These are phyloP conservation scores for Claviceps sp. DNA, from an alignment of 2,329 filamentous ascomycete genomes.

Conservation along the genomic window DNA sequence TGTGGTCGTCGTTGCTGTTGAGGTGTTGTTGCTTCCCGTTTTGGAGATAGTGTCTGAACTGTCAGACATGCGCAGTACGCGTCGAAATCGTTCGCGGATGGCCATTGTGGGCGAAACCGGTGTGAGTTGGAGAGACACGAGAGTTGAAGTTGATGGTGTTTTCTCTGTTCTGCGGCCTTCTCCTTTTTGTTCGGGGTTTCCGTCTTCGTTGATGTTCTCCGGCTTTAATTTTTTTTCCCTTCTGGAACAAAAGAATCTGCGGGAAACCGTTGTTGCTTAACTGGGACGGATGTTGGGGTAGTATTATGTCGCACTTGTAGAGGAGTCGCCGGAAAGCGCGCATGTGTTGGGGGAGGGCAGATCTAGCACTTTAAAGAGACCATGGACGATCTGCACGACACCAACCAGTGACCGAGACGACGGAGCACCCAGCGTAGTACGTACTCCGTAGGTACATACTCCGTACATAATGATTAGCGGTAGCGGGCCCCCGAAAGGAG, in stretches of 20 bases:
- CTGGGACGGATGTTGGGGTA: neutral
- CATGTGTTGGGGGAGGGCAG: neutral
- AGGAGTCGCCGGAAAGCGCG: neutral
- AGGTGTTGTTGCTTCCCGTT: conserved; percentile 13
- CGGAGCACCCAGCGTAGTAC: neutral
- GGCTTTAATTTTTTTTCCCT: neutral
- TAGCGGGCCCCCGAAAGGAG: too few relatives aligned
- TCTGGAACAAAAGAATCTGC: neutral
- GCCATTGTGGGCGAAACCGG: conserved; percentile 18
- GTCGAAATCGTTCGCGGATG: conserved; percentile 29
- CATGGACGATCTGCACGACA: neutral
- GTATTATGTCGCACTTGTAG: conserved; percentile 1
- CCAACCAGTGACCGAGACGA: neutral
- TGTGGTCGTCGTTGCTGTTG: conserved; percentile 12
- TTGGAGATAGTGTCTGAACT: conserved; percentile 18
- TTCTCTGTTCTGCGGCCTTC: neutral
- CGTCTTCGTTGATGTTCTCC: neutral
- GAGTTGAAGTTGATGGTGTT: too few relatives aligned
- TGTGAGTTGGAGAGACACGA: neutral
- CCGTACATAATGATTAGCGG: neutral
- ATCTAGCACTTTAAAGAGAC: conserved; percentile 1
- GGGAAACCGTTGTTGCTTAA: neutral
- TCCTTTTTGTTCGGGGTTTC: neutral
- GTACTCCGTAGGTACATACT: too few relatives aligned
- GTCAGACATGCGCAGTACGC: conserved; percentile 25